These are phyloP conservation scores for Xerocomellus intermedius DNA, from an alignment of 768 basidiomycete genomes.

Conservation along the genomic window DNA sequence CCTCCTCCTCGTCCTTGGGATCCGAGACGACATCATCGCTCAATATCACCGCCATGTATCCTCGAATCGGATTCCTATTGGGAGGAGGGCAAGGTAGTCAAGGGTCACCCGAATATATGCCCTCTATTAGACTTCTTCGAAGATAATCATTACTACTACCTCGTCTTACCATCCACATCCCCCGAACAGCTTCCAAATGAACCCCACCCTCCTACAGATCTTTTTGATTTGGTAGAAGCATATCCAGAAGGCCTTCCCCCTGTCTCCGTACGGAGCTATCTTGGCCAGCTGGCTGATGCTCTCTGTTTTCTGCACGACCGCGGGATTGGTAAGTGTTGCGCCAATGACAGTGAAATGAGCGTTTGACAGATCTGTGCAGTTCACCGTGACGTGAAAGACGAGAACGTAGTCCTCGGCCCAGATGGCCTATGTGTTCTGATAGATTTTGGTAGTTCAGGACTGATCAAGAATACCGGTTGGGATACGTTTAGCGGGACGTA, in stretches of 20 bases:
- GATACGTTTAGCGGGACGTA: slow-evolving; percentile 92
- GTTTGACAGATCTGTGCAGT: slow-evolving; percentile 43
- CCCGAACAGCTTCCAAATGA: slow-evolving; percentile 55
- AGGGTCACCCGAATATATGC: slow-evolving; percentile 95
- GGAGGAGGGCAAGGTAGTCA: slow-evolving; percentile 68
- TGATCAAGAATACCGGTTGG: slow-evolving; percentile 82
- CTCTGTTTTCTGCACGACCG: slow-evolving; percentile 84
- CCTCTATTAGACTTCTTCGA: slow-evolving; percentile 96
- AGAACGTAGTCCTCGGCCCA: slow-evolving; percentile 86
- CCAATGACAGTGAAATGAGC: slow-evolving; percentile 1
- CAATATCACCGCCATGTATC: slow-evolving; percentile 19
- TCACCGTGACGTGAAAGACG: slow-evolving; percentile 97
- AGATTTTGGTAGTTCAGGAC: slow-evolving; percentile 93
- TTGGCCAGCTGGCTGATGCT: slow-evolving; percentile 94
- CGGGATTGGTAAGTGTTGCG: slow-evolving; percentile 70
- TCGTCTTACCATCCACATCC: slow-evolving; percentile 78
- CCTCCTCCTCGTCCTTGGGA: slow-evolving; percentile 82
- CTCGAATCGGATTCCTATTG: slow-evolving; percentile 41
- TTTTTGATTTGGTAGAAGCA: slow-evolving; percentile 93
- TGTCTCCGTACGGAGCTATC: slow-evolving; percentile 70
- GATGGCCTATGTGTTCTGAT: slow-evolving; percentile 87
- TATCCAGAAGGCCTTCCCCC: slow-evolving; percentile 85
- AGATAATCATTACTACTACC: slow-evolving; percentile 93
- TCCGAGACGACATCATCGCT: slow-evolving; percentile 49
- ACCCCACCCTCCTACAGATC: slow-evolving; percentile 66